Evolutionary conservation across 768 basidiomycete species (phyloP).

Genomic region (Trametes villosa): DNA sequence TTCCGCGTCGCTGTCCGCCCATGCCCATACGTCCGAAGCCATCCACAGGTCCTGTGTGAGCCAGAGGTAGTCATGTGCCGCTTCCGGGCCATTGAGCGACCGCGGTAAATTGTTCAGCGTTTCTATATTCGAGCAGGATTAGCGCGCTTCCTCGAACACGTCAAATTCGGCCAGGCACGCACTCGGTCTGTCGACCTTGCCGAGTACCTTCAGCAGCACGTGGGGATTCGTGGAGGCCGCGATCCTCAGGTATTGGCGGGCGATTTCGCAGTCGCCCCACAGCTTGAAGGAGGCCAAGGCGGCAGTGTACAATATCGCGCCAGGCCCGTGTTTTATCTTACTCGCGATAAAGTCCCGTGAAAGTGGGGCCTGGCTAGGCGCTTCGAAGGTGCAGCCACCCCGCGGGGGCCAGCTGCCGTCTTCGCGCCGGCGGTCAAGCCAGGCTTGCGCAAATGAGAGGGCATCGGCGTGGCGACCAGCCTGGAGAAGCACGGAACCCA

Average conservation of each 20-base stretch:
- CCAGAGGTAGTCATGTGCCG: slow-evolving; percentile 53
- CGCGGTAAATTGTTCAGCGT: slow-evolving; percentile 36
- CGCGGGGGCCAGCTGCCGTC: slow-evolving; percentile 18
- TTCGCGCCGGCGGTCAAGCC: slow-evolving; percentile 30
- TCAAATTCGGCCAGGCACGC: slow-evolving; percentile 16
- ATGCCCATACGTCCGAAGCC: slow-evolving; percentile 46
- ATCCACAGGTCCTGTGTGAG: slow-evolving; percentile 50
- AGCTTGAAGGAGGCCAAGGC: slow-evolving; percentile 48
- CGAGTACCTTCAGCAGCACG: slow-evolving; percentile 46
- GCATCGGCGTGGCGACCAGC: slow-evolving; percentile 42
- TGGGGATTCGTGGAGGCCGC: slow-evolving; percentile 40
- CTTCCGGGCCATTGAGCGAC: slow-evolving; percentile 43
- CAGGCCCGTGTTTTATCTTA: background rate
- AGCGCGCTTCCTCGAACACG: background rate
- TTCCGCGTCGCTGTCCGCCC: slow-evolving; percentile 43
- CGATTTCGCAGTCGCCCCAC: slow-evolving; percentile 44
- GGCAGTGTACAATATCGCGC: slow-evolving; percentile 38
- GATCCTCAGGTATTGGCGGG: slow-evolving; percentile 45
- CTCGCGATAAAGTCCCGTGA: slow-evolving; percentile 22
- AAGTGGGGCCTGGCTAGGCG: slow-evolving; percentile 22
- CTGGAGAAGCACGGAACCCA: slow-evolving; percentile 43
- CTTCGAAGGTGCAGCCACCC: slow-evolving; percentile 26
- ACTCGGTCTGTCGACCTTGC: slow-evolving; percentile 42
- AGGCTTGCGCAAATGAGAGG: slow-evolving; percentile 44
- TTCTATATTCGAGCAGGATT: slow-evolving; percentile 24